These are phyloP conservation scores for Nematodospora anomalae DNA, from an alignment of 1,139 yeast genomes.

Conservation along the genomic window DNA sequence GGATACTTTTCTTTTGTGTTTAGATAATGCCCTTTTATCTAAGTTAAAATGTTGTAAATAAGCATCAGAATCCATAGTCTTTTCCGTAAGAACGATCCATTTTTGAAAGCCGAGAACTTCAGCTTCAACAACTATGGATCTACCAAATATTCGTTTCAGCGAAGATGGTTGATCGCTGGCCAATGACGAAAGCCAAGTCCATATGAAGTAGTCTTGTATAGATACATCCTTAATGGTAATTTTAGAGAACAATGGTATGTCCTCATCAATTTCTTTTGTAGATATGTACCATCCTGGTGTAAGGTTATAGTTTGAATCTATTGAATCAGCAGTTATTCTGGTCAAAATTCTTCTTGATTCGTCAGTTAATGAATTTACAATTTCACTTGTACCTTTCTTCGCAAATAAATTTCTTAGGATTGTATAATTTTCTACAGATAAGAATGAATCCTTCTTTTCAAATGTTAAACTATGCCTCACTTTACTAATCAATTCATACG, in stretches of 20 bases:
- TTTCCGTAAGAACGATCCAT: slow-evolving; percentile 81
- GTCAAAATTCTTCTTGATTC: slow-evolving; percentile 72
- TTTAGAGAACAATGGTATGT: slow-evolving; percentile 44
- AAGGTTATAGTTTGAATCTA: slow-evolving; percentile 38
- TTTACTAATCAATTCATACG: slow-evolving; percentile 48
- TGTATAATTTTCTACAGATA: slow-evolving; percentile 77
- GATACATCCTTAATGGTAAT: slow-evolving; percentile 64
- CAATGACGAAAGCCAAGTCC: slow-evolving; percentile 86
- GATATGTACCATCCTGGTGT: slow-evolving; percentile 47
- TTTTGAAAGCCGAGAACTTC: slow-evolving; percentile 75
- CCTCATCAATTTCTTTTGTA: slow-evolving; percentile 20
- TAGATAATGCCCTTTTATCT: slow-evolving; percentile 7
- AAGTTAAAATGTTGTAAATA: slow-evolving; percentile 30
- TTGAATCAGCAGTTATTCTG: slow-evolving; percentile 49
- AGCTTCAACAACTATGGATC: slow-evolving; percentile 74
- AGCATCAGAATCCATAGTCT: slow-evolving; percentile 48
- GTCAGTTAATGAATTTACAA: slow-evolving; percentile 64
- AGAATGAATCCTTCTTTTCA: slow-evolving; percentile 67
- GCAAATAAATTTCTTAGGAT: slow-evolving; percentile 71
- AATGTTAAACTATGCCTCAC: slow-evolving; percentile 67
- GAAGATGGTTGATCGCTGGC: slow-evolving; percentile 71
- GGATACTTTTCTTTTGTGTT: slow-evolving; percentile 17
- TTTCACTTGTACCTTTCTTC: slow-evolving; percentile 54
- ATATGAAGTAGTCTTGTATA: slow-evolving; percentile 82
- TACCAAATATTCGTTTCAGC: slow-evolving; percentile 71